Evolutionary conservation across 371 early-diverging fungal genomes (phyloP), one percentile per base, ranked within the genome.

Genomic region (Haplosporangium sp.): DNA sequence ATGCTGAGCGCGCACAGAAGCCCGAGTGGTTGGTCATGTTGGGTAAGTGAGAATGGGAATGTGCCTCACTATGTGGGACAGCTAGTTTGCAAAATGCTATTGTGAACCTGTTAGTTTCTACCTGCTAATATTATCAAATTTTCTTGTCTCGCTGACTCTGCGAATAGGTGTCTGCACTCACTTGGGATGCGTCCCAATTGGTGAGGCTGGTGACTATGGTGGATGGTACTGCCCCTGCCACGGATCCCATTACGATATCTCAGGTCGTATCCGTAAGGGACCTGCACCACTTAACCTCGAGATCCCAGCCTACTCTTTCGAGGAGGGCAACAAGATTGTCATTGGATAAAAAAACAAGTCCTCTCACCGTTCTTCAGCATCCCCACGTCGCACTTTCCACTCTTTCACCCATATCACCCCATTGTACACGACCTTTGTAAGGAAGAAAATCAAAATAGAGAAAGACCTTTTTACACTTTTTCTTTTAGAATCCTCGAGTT

Each of bases 201-300:
- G 97, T 66, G 98, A 98, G 83, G 92, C 98, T 83, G 98, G 98
- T 85, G 99, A 98, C 71, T 98, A 86, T 81, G 96, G 95, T 74
- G 99, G 98, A 67, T 98, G 98, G 98, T 98, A 96, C 89, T 98
- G 99, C 90, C 99, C 99, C 61, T 98, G 99, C 93, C 98, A 97
- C 86, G 98, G 99, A 75, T 97, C 97, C 64, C 77, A 77, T 48
- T 79, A 79, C 72, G 85, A 84, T 64, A 83, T 85, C 65, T 85
- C 84, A 64, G 96, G 96, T 59, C 95, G 98, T 86, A 97, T 98
- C 76, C 91, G 99, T 76, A 96, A 97, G 90, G 99, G 99, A 54
- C 99, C 99, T 47, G 99, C 99, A 68, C 99, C 99, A 52, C 91
- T 98, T 62, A 98, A 98, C 89, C 88, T 98, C 67, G 99, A 98